Evolutionary conservation across 2,329 filamentous ascomycete species (phyloP).

Genomic region (Reticulascus tulasneorum): DNA sequence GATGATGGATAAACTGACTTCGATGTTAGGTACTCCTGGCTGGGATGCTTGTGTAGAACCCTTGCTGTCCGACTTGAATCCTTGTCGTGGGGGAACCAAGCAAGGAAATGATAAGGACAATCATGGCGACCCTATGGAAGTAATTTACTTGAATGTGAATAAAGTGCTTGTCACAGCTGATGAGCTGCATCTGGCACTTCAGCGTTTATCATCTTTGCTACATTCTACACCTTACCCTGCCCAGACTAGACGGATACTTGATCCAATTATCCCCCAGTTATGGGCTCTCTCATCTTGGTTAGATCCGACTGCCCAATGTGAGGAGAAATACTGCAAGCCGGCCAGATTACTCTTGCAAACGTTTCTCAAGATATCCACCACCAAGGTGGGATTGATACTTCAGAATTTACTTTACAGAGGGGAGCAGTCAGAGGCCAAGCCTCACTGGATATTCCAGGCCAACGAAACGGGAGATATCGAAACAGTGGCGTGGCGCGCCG

Average conservation of each 20-base stretch:
- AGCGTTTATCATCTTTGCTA: constrained; percentile 51
- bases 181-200: constrained; percentile 47
- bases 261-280: constrained; percentile 54
- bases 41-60: constrained; percentile 61
- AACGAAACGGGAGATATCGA: constrained; percentile 46
- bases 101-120: too few relatives aligned
- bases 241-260: constrained; percentile 57
- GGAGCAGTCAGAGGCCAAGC: constrained; percentile 23
- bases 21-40: constrained; percentile 44
- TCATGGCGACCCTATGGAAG: constrained; percentile 28
- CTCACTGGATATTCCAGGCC: constrained; percentile 50
- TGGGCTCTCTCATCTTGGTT: constrained; percentile 59
- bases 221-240: constrained; percentile 65
- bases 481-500: constrained; percentile 35
- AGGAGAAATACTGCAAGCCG: constrained; percentile 38
- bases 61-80: constrained; percentile 49
- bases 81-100: constrained; percentile 27
- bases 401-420: constrained; percentile 55
- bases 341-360: constrained; percentile 50
- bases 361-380: constrained; percentile 51
- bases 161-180: constrained; percentile 41
- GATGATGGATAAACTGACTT: constrained; percentile 6
- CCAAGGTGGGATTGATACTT: constrained; percentile 46
- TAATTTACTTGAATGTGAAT: constrained; percentile 42
- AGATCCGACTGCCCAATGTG: constrained; percentile 24